Conservation (phyloP, 148 eudicot species). For the Tetragonia tetragonoides region DNA sequence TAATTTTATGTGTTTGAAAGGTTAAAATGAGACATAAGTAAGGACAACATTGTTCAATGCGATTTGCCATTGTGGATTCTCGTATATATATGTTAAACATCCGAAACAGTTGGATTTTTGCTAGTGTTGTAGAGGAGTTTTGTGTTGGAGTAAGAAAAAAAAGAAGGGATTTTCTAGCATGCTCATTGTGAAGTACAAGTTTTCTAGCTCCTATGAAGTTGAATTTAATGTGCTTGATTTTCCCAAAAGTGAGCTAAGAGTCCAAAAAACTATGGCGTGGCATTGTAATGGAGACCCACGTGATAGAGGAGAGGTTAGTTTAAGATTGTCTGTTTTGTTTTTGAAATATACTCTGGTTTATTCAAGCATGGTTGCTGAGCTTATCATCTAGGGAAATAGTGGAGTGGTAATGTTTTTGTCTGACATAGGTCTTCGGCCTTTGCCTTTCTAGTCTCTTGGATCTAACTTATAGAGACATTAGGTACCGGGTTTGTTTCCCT, state of each 20-base stretch:
- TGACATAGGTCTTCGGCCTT: neutral
- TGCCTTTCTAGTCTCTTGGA: neutral
- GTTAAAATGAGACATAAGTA: neutral
- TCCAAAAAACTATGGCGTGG: neutral
- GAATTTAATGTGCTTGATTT: neutral
- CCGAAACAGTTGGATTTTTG: neutral
- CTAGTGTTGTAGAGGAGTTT: neutral
- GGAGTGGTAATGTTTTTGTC: neutral
- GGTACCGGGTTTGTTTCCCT: neutral
- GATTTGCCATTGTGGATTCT: too few relatives aligned
- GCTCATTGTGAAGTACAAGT: neutral
- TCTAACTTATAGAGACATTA: neutral
- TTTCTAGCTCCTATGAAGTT: neutral
- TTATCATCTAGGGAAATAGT: neutral
- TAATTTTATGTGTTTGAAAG: neutral
- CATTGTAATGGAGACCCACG: neutral
- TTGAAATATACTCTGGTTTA: too few relatives aligned
- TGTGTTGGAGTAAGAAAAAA: neutral
- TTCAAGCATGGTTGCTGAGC: neutral
- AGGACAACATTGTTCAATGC: neutral
- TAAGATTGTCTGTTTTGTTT: neutral
- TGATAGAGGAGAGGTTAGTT: neutral
- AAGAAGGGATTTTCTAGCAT: neutral
- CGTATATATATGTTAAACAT: neutral
- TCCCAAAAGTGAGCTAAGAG: neutral